Conservation (phyloP, 2,329 filamentous ascomycete species). For the Venturia oleaginea region DNA sequence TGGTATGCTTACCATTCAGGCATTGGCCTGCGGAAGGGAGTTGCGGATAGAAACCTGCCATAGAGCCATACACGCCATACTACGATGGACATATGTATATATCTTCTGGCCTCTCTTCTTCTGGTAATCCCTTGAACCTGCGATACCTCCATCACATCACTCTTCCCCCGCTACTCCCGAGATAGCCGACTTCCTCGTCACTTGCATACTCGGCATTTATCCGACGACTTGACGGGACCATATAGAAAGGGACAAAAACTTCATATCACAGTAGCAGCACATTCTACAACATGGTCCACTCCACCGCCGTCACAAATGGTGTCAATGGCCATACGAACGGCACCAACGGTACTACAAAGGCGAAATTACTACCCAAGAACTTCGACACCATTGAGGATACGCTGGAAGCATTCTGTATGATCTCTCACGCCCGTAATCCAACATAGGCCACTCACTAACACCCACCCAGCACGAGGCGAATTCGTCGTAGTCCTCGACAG, state of each 20-base stretch:
- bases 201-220: neutral
- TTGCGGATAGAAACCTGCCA: conserved; percentile 2
- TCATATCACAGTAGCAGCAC: neutral
- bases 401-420: conserved; percentile 14
- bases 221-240: neutral
- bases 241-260: neutral
- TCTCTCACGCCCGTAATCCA: neutral
- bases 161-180: neutral
- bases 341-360: conserved; percentile 8
- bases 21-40: neutral
- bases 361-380: conserved; percentile 10
- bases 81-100: neutral
- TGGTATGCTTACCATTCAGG: neutral
- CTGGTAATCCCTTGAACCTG: neutral
- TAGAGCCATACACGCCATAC: too few relatives aligned
- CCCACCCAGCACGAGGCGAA: conserved; percentile 49
- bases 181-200: neutral
- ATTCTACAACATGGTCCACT: neutral
- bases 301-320: conserved; percentile 4
- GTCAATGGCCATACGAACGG: conserved; percentile 6
- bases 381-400: conserved; percentile 16
- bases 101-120: neutral
- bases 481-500: conserved; percentile 96
- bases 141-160: neutral
- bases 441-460: conserved; percentile 14